phyloP scores from a whole-genome alignment of 228 moss, liverwort and hornwort species.

The Sphagnum fallax region DNA sequence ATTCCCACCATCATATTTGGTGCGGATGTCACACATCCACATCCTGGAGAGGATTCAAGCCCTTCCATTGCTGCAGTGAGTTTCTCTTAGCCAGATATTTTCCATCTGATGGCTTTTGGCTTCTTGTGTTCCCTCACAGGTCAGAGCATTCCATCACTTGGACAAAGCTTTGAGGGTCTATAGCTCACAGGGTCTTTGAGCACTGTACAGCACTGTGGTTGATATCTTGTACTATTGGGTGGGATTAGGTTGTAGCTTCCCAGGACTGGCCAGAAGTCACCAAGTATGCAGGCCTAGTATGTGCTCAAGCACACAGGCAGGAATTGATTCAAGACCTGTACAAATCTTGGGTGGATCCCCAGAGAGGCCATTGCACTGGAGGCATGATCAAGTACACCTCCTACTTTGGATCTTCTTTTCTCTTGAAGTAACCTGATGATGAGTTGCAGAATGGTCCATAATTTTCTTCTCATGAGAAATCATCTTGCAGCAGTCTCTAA shows the following conservation, averaged over 20 bases:
- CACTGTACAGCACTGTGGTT: too few relatives aligned
- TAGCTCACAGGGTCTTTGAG: too few relatives aligned
- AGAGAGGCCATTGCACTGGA: slow-evolving; percentile 75
- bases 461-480: too few relatives aligned
- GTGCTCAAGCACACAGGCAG: slow-evolving; percentile 95
- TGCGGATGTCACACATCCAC: slow-evolving; percentile 99
- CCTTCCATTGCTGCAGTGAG: slow-evolving; percentile 93
- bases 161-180: too few relatives aligned
- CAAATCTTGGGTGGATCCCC: slow-evolving; percentile 92
- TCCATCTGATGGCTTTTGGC: too few relatives aligned
- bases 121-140: too few relatives aligned
- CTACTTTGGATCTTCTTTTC: too few relatives aligned
- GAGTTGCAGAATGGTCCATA: too few relatives aligned
- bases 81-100: neutral
- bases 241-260: slow-evolving; percentile 82
- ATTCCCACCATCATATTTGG: slow-evolving; percentile 98
- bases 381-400: slow-evolving; percentile 86
- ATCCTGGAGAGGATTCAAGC: slow-evolving; percentile 99
- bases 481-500: too few relatives aligned
- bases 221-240: neutral
- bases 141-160: too few relatives aligned
- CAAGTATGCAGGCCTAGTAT: slow-evolving; percentile 93
- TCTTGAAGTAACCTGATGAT: too few relatives aligned
- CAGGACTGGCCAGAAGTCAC: slow-evolving; percentile 99
- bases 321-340: slow-evolving; percentile 90